phyloP scores from a whole-genome alignment of 805 yeast species.

The Ogataea paraovalis region DNA sequence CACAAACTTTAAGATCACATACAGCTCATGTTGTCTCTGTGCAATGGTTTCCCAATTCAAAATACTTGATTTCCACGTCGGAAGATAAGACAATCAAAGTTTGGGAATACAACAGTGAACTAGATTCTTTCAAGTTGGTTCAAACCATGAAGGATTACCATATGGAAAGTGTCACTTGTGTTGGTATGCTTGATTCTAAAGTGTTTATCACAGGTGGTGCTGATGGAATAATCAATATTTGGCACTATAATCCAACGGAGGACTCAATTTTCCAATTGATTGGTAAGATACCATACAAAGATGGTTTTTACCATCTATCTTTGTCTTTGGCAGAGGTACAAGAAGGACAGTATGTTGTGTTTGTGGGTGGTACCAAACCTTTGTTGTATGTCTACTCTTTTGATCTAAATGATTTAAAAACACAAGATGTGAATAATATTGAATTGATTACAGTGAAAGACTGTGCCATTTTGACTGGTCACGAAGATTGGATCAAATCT shows the following conservation, averaged over 20 bases:
- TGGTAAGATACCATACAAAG: conserved; percentile 33
- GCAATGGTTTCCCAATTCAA: conserved; percentile 45
- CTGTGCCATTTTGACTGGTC: conserved; percentile 70
- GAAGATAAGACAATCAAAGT: conserved; percentile 62
- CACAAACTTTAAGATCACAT: conserved; percentile 57
- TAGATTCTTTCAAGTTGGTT: conserved; percentile 25
- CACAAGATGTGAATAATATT: neutral
- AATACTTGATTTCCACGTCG: conserved; percentile 53
- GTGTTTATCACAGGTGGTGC: conserved; percentile 61
- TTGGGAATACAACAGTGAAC: conserved; percentile 42
- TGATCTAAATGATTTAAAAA: conserved; percentile 13
- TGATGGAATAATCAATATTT: conserved; percentile 52
- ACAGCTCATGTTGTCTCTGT: conserved; percentile 63
- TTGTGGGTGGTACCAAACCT: conserved; percentile 70
- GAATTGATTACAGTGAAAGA: conserved; percentile 26
- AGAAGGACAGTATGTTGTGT: conserved; percentile 41
- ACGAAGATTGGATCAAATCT: conserved; percentile 93
- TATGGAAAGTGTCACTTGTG: conserved; percentile 48
- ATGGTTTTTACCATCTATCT: conserved; percentile 49
- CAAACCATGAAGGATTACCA: conserved; percentile 38
- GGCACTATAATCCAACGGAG: conserved; percentile 35
- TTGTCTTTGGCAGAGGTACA: conserved; percentile 32
- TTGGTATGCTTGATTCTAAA: conserved; percentile 36
- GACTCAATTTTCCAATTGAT: conserved; percentile 23
- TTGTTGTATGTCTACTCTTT: conserved; percentile 53